Evolutionary conservation across 2,329 filamentous ascomycete genomes (phyloP), one percentile per base, ranked within the genome.

Genomic region (Calonectria pauciramosa): DNA sequence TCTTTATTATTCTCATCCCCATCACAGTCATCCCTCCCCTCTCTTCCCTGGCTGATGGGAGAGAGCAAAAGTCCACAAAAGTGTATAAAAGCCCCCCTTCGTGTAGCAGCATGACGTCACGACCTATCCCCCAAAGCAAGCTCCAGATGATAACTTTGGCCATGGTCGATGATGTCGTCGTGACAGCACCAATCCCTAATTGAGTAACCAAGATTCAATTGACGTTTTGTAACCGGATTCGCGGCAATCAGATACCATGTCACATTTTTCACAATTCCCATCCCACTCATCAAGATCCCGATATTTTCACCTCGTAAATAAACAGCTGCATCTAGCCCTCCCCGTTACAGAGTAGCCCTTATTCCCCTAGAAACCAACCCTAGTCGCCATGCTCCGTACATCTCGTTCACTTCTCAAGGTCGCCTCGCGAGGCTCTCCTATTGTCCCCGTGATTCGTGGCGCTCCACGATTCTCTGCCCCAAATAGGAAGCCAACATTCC

Each of bases 371-470:
- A 20, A 41, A 16, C 30, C 36, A 26, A 28, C 5, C 16, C 38
- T 51, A 18, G 23, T n/a, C 64, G n/a, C 18, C 75, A 85, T 85
- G 83, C 81, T 85, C 70, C 82, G 80, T 75, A 77, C 78, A 11
- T 78, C 82, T 51, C 81, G 79, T 59, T 75, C 79, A 1, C 67
- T 84, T 14, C 65, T 77, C 51, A 79, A 77, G 23, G 38, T 80
- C 18, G 72, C 78, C 30, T 77, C 78, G 5, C 79, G 79, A 68
- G 59, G 70, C 51, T 68, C 72, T 38, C 63, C 74, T 20, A 41
- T 16, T 16, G 68, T 23, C 68, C 68, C 68, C 36, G 47, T 56
- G 6, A 32, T 67, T 49, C 70, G 72, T 63, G 63, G 56, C 38
- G 63, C 73, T 4, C 41, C 71, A 20, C 73, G 71, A 18, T 51